These are phyloP conservation scores for Cylindricascospora bacillispora DNA, from an alignment of 1,139 yeast species.

Conservation along the genomic window DNA sequence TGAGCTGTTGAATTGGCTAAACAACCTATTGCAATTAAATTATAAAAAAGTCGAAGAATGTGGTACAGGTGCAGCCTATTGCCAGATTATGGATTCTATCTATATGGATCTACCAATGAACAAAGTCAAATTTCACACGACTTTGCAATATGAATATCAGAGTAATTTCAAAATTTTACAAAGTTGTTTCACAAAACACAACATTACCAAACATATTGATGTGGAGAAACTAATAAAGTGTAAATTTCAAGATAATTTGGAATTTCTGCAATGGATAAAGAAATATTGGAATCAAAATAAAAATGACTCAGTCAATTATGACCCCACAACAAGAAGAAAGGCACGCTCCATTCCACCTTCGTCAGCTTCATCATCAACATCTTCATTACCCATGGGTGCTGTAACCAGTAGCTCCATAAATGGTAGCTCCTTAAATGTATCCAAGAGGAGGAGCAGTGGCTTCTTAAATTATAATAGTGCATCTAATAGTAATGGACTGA, in stretches of 20 bases:
- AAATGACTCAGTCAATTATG: constrained; percentile 57
- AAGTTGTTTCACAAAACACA: constrained; percentile 56
- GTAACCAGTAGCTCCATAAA: constrained; percentile 1
- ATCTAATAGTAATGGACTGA: not conserved
- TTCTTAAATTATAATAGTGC: constrained; percentile 1
- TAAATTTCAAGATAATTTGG: constrained; percentile 85
- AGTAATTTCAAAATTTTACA: constrained; percentile 80
- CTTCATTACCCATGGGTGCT: constrained; percentile 3
- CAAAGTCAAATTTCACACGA: constrained; percentile 58
- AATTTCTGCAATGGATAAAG: constrained; percentile 86
- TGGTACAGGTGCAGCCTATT: constrained; percentile 91
- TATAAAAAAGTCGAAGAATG: constrained; percentile 80
- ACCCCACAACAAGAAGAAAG: constrained; percentile 47
- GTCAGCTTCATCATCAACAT: constrained; percentile 3
- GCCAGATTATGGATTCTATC: constrained; percentile 81
- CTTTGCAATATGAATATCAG: constrained; percentile 64
- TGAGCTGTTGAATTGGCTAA: constrained; percentile 79
- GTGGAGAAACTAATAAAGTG: constrained; percentile 78
- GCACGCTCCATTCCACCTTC: constrained; percentile 19
- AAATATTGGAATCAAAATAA: constrained; percentile 68
- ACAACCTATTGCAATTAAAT: constrained; percentile 49
- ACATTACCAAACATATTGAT: constrained; percentile 62
- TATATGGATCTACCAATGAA: constrained; percentile 70
- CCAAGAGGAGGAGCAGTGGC: constrained; percentile 2
- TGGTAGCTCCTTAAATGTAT: constrained; percentile 1